phyloP scores from a whole-genome alignment of 169 alveolate genomes.

The Plasmodium inui region DNA sequence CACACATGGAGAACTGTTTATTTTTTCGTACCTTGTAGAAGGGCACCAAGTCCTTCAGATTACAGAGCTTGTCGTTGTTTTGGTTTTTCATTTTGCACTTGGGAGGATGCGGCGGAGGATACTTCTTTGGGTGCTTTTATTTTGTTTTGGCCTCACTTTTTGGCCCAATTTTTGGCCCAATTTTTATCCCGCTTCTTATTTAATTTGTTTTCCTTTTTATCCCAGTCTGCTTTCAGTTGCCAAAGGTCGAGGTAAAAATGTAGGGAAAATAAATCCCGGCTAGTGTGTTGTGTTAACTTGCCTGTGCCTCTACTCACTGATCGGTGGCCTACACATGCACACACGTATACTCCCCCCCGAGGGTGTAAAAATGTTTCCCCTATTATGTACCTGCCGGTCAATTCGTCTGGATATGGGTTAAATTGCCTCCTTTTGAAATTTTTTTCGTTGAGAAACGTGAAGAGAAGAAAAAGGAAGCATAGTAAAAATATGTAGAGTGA shows the following conservation, averaged over 20 bases:
- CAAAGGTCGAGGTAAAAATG: background rate
- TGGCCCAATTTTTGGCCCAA: background rate
- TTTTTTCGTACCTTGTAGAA: slow-evolving; percentile 33
- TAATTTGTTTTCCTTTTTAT: background rate
- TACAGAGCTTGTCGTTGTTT: slow-evolving; percentile 41
- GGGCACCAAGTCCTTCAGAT: slow-evolving; percentile 62
- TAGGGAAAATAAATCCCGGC: background rate
- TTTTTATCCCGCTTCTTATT: background rate
- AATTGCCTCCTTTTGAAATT: background rate
- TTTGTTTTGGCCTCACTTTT: background rate
- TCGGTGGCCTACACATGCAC: background rate
- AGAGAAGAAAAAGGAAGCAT: background rate
- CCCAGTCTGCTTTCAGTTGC: background rate
- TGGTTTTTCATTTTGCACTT: slow-evolving; percentile 51
- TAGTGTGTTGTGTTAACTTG: background rate
- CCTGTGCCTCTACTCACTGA: background rate
- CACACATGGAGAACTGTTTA: background rate
- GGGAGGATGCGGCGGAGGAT: background rate
- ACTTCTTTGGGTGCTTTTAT: background rate
- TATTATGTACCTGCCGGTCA: background rate
- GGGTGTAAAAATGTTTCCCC: background rate
- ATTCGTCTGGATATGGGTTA: background rate
- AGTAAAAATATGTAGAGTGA: background rate
- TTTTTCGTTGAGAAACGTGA: background rate
- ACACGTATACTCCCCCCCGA: background rate